Evolutionary conservation across 768 basidiomycete species (phyloP).

Genomic region (Lactifluus hygrophoroides): DNA sequence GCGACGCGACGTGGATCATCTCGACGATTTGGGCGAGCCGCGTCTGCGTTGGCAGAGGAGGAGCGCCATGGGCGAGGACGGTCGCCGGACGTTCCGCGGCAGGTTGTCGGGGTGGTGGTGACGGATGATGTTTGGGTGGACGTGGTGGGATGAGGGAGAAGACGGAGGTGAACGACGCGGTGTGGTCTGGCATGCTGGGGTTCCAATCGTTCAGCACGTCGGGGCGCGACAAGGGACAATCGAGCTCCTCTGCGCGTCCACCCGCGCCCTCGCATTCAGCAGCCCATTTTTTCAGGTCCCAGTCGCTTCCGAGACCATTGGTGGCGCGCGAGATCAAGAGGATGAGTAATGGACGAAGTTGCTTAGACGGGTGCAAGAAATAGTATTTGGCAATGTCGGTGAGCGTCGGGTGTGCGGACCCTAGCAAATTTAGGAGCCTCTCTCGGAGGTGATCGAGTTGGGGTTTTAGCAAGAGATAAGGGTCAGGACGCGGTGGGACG

Average conservation of each 20-base stretch:
- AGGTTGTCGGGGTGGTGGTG: constrained; percentile 27
- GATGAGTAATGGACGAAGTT: constrained; percentile 82
- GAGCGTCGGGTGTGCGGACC: constrained; percentile 82
- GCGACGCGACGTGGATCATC: constrained; percentile 94
- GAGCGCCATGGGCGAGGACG: constrained; percentile 26
- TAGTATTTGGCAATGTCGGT: constrained; percentile 87
- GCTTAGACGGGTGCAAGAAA: constrained; percentile 83
- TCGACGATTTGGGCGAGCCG: constrained; percentile 94
- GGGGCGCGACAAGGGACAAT: constrained; percentile 68
- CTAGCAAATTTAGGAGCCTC: constrained; percentile 69
- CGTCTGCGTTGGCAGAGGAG: constrained; percentile 77
- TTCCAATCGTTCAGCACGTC: constrained; percentile 90
- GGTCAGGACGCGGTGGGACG: constrained; percentile 40
- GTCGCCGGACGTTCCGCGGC: constrained; percentile 28
- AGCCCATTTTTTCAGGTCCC: constrained; percentile 50
- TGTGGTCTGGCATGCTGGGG: constrained; percentile 73
- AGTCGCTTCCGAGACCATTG: constrained; percentile 73
- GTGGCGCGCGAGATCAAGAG: constrained; percentile 88
- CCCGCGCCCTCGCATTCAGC: constrained; percentile 49
- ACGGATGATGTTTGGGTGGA: constrained; percentile 30
- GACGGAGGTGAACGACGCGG: constrained; percentile 50
- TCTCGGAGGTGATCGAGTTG: constrained; percentile 67
- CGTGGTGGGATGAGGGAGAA: constrained; percentile 46
- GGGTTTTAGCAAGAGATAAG: constrained; percentile 58
- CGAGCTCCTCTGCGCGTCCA: constrained; percentile 52